Percentiles rank a stretch among this genome's conserved stretches.
phyloP scores from a whole-genome alignment of 2,329 filamentous ascomycete genomes.

The Stemphylium lycopersici region DNA sequence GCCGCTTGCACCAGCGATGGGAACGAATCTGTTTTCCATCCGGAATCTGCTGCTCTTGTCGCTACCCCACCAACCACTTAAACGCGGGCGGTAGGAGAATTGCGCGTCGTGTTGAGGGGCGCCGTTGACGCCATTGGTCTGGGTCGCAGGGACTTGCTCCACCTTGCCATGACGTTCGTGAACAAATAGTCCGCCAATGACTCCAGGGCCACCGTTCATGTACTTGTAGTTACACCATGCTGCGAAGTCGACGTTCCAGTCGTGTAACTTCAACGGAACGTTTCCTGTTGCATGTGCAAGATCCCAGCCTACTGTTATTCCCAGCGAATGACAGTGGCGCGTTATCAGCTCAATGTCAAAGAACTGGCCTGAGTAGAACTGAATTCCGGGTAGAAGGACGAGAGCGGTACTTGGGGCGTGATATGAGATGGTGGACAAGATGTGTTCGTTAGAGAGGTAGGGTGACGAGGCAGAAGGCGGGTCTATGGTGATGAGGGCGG shows the following conservation, averaged over 20 bases:
- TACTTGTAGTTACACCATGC: conserved; percentile 97
- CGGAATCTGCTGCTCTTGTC: conserved; percentile 77
- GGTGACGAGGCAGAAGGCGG: conserved; percentile 58
- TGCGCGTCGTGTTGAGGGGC: conserved; percentile 42
- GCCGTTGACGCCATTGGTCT: conserved; percentile 20
- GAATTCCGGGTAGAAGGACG: conserved; percentile 82
- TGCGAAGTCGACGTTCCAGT: conserved; percentile 91
- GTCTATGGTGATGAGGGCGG: conserved; percentile 76
- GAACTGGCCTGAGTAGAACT: conserved; percentile 90
- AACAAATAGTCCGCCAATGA: conserved; percentile 80
- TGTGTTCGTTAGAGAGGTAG: conserved; percentile 72
- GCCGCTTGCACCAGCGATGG: conserved; percentile 77
- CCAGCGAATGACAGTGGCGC: conserved; percentile 71
- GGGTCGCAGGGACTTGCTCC: conserved; percentile 15
- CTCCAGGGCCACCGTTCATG: conserved; percentile 82
- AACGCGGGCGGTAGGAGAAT: conserved; percentile 65
- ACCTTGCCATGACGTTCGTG: conserved; percentile 74
- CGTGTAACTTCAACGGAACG: conserved; percentile 77
- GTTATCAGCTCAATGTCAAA: conserved; percentile 86
- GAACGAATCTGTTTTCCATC: conserved; percentile 82
- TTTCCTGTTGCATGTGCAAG: conserved; percentile 87
- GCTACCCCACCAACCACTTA: conserved; percentile 87
- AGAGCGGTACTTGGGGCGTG: conserved; percentile 76
- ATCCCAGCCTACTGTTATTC: conserved; percentile 83
- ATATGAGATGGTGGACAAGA: conserved; percentile 74